Base-by-base conservation (phyloP, 129 eudicot species). In the Solidago caesia region DNA sequence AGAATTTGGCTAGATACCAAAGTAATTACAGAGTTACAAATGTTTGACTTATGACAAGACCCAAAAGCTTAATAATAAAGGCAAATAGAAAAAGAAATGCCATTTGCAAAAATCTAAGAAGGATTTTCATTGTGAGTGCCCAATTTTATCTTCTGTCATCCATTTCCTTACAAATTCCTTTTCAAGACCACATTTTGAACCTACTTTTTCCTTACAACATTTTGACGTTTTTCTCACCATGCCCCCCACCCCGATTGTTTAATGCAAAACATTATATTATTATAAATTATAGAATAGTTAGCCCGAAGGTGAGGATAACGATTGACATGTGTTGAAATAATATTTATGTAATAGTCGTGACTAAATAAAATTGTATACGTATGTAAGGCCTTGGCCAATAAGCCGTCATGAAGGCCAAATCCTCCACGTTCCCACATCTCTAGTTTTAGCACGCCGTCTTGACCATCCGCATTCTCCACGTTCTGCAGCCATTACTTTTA, bases 161-260 rank as follows among this genome's bases (percentile, higher is more conserved):
- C 86, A 84, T 77, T 83, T 73, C n/a, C 71, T 14, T 51, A 74
- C 73, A 80, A 71, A 78, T 62, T 76, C 44, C 87, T 63, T 84
- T 64, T 57, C 73, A 51, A 61, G 78, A 26, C 68, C 80, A 79
- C 69, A 33, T 76, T 73, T 72, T 86, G 86, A 79, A 51, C 86
- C 86, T 84, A 75, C 91, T 87, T 84, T 85, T 58, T 77, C 87
- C 69, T 73, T 33, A 74, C 85, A 80, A 70, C 73, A 64, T 10
- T 58, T 33, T 33, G 39, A 33, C 39, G 39, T 33, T 33, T 33
- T 33, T 1, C 39, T 33, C 39, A 33, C 39, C 39, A 33, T 33
- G 39, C 39, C 39, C 39, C 39, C 39, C 39, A 2, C 2, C 2
- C 3, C 39, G 39, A 33, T 33, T 33, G 39, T 33, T 33, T 33